Conservation (phyloP, 2,329 filamentous ascomycete genomes). For the Diplodia scrobiculata region DNA sequence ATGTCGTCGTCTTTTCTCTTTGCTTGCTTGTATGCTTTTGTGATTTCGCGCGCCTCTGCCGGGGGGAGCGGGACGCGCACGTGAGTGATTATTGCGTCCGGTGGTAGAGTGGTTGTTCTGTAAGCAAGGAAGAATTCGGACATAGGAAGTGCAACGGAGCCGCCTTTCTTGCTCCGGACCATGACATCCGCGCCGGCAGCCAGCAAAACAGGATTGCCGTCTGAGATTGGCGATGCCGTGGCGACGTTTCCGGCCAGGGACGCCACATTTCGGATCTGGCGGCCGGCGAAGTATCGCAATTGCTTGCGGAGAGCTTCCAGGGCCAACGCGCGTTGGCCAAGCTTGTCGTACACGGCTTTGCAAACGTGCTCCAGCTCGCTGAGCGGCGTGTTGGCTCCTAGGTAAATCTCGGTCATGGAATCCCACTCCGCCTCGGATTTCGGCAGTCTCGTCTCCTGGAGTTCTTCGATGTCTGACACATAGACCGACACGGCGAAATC, state of each 20-base stretch:
- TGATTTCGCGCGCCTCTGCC: conserved; percentile 70
- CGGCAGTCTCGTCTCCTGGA: conserved; percentile 63
- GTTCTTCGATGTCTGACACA: conserved; percentile 84
- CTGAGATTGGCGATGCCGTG: conserved; percentile 92
- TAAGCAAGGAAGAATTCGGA: conserved; percentile 88
- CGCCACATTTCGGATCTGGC: conserved; percentile 93
- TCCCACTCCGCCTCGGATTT: conserved; percentile 37
- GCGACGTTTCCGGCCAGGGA: conserved; percentile 91
- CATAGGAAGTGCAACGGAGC: conserved; percentile 65
- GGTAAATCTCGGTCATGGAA: conserved; percentile 57
- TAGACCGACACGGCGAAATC: conserved; percentile 87
- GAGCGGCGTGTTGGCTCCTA: conserved; percentile 87
- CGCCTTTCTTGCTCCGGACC: conserved; percentile 70
- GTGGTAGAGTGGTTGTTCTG: conserved; percentile 74
- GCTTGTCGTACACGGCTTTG: conserved; percentile 64
- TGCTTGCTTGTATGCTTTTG: conserved; percentile 90
- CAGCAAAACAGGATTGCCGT: conserved; percentile 88
- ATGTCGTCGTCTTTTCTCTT: conserved; percentile 98
- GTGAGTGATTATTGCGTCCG: conserved; percentile 77
- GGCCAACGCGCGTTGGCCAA: conserved; percentile 43
- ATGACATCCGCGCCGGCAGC: conserved; percentile 78
- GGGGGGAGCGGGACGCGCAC: conserved; percentile 75
- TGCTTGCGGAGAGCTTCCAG: conserved; percentile 79
- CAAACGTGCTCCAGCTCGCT: conserved; percentile 87
- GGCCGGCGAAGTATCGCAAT: conserved; percentile 87